phyloP scores from a whole-genome alignment of 805 yeast species.

The Candida suzukii region DNA sequence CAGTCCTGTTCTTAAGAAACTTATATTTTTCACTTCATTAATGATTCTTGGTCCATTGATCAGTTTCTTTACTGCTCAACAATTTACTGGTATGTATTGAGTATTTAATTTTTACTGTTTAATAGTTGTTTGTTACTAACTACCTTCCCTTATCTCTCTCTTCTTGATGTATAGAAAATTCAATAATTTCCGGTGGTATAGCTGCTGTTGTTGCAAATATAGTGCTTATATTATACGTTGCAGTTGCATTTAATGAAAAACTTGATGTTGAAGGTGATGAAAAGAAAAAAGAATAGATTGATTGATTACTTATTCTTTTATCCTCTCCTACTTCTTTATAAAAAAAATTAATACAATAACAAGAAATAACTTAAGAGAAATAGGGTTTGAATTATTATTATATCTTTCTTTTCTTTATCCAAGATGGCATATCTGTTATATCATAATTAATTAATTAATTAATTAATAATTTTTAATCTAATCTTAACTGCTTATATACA shows the following conservation, averaged over 20 bases:
- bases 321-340: background rate
- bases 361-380: too few relatives aligned
- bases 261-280: constrained; percentile 23
- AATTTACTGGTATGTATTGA: constrained; percentile 1
- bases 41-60: constrained; percentile 66
- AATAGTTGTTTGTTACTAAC: background rate
- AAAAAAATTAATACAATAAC: background rate
- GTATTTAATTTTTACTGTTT: constrained; percentile 9
- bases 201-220: constrained; percentile 73
- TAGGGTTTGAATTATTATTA: too few relatives aligned
- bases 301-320: background rate
- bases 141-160: too few relatives aligned
- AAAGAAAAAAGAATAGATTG: constrained; percentile 28
- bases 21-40: constrained; percentile 66
- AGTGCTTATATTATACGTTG: constrained; percentile 65
- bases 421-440: too few relatives aligned
- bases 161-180: constrained; percentile 41
- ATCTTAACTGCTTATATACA: too few relatives aligned
- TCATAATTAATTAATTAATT: too few relatives aligned
- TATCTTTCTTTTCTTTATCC: too few relatives aligned
- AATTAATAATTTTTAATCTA: too few relatives aligned
- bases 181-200: constrained; percentile 70
- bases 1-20: constrained; percentile 59
- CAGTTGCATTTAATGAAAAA: constrained; percentile 70
- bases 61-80: constrained; percentile 44